Base-by-base conservation (phyloP, 139 green algal genomes). In the Asterochloris erici region DNA sequence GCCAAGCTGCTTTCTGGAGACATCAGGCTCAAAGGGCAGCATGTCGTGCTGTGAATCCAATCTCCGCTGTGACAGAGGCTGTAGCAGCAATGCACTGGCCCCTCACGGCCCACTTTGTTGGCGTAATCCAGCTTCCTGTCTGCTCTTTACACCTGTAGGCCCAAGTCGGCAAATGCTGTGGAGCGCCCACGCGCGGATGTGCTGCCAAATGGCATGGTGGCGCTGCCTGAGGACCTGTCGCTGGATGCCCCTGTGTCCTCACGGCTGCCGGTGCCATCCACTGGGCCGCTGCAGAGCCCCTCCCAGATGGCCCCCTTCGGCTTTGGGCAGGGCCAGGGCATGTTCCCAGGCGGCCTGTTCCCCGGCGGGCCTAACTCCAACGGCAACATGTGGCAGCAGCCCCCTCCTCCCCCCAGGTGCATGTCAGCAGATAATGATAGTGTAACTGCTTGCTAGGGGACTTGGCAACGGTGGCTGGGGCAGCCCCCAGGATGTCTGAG, bases 161-260 rank as follows among this genome's bases (percentile, higher is more conserved):
- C 73, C 73, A 80, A 64, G 64, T 84, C 81, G 73, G 79, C 60
- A 24, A 84, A 27, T 17, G 14, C 21, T 74, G 71, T 26, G 28
- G 74, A 71, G 71, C 71, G 15, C 23, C 14, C 73, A 13, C 9
- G 27, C 61, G 61, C 62, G 10, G 63, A 71, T 28, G 38, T 78
- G 23, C 71, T 86, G 83, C 77, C 83, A 29, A 86, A 82, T 68
- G 83, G 79, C 79, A 87, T 87, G 38, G 79, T 79, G 14, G 17
- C 74, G 68, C 76, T 87, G 64, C 83, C 83, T 9, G 79, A 73
- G n/a, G 83, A 87, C n/a, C 79, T 87, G 2, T 75, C 64, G 17
- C 71, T 87, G 63, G 83, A 86, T 62, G 15, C 63, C 14, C 61
- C 73, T 54, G 38, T 54, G 38, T 54, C 38, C 38, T 54, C 38